A percentile compares a stretch with the other conserved stretches of the same genome.
These are phyloP conservation scores for Casuarina equisetifolia DNA, from an alignment of 306 rosid species.

Conservation along the genomic window DNA sequence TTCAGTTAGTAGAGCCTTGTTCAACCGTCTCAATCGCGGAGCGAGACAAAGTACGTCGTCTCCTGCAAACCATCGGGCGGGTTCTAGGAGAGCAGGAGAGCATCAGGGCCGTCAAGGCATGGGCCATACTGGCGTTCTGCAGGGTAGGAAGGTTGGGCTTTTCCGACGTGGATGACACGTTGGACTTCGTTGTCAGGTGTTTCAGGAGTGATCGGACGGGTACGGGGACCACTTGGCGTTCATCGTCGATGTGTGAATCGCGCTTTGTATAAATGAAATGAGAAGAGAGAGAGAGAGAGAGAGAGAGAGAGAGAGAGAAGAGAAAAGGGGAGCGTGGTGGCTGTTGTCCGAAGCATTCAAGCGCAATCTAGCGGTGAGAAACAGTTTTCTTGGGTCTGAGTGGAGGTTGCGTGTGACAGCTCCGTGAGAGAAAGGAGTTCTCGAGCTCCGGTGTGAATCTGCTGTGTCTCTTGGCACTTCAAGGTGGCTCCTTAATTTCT, in stretches of 20 bases:
- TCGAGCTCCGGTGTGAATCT: constrained; percentile 4
- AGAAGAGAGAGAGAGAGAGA: background rate
- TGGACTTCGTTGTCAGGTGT: background rate
- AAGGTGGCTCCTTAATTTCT: background rate
- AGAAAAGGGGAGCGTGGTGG: constrained; percentile 14
- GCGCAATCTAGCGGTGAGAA: constrained; percentile 2
- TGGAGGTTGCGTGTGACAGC: background rate
- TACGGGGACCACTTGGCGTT: constrained; percentile 5
- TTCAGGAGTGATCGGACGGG: constrained; percentile 21
- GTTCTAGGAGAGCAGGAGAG: background rate
- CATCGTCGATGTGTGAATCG: constrained; percentile 23
- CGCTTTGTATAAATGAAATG: background rate
- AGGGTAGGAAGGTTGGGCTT: background rate
- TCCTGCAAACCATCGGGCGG: constrained; percentile 13
- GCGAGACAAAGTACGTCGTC: background rate
- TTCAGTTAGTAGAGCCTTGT: constrained; percentile 14
- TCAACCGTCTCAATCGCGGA: constrained; percentile 1
- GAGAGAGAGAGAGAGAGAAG: constrained; percentile 1
- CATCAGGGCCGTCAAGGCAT: background rate
- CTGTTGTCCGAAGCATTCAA: constrained; percentile 26
- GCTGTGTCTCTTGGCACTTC: background rate
- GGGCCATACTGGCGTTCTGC: background rate
- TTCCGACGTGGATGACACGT: constrained; percentile 35
- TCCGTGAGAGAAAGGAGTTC: background rate
- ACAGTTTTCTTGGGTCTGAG: constrained; percentile 1